Percentiles rank a stretch among this genome's conserved stretches.
Evolutionary conservation across 2,329 filamentous ascomycete species (phyloP).

Genomic region (Colletotrichum paranaense): DNA sequence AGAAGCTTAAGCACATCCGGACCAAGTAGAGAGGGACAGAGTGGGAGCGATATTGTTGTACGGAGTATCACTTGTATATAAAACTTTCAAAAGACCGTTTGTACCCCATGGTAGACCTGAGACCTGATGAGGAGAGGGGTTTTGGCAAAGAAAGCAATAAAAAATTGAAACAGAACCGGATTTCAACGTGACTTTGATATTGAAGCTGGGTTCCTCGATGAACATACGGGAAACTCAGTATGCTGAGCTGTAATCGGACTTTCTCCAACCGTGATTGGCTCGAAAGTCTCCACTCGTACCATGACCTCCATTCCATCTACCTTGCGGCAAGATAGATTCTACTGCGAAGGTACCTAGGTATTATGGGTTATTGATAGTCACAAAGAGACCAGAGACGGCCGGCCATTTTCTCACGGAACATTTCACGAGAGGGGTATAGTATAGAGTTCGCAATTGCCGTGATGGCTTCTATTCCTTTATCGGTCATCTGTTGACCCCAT

Average conservation of each 20-base stretch:
- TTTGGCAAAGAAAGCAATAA: too few relatives aligned
- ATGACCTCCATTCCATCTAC: too few relatives aligned
- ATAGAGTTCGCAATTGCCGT: background rate
- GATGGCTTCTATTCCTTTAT: conserved; percentile 17
- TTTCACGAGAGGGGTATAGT: background rate
- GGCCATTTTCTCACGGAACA: background rate
- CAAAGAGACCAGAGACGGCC: background rate
- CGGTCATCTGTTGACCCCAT: conserved; percentile 30
- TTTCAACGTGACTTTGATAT: background rate
- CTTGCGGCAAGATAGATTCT: background rate
- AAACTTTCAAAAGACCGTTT: conserved; percentile 17
- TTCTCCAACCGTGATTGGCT: background rate
- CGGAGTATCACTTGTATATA: conserved; percentile 43
- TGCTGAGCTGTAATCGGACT: background rate
- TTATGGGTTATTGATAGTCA: background rate
- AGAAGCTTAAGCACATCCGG: conserved; percentile 88
- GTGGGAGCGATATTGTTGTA: too few relatives aligned
- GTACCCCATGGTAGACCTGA: too few relatives aligned
- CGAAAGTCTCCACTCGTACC: background rate
- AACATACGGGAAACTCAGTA: background rate
- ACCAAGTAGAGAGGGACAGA: conserved; percentile 71
- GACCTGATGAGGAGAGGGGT: too few relatives aligned
- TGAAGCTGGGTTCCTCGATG: background rate
- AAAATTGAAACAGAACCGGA: background rate
- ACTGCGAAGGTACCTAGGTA: too few relatives aligned